Base-by-base conservation (phyloP, 768 basidiomycete species). In the Hortiboletus flavorubellus region DNA sequence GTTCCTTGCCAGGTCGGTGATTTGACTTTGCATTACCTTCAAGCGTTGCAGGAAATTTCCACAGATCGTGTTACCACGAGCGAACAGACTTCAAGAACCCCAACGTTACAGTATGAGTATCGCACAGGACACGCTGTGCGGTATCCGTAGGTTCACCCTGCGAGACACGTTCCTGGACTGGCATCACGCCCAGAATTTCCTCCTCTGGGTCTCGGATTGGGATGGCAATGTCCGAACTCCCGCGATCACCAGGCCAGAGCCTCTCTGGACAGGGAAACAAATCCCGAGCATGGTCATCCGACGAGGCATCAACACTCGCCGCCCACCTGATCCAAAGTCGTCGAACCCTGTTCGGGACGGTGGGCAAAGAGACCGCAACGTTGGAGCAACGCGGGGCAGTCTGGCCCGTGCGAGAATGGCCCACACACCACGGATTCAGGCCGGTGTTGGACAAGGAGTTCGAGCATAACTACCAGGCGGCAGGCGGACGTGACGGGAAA, bases 181-280 rank as follows among this genome's bases (percentile, higher is more conserved):
- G 93, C 86, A 85, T 52, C 85, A 87, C 41, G 93, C 98, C 12
- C 96, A 99, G 68, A 98, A 99, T 64, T 96, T 98, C 69, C 80
- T 99, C 14, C 84, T 98, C 2, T 99, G 97, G 96, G 85, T 98
- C 1, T 93, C 95, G 0, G 91, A 93, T 15, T 99, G 97, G 97
- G 95, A 98, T 68, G 97, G 97, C 16, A 73, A 80, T 15, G 81
- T 98, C 1, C 96, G 96, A 0, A 89, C 86, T 15, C 97, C 97
- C 5, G 90, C 93, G 5, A 93, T 98, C 65, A 76, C 98, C 71
- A 97, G 96, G 69, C 97, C 97, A 0, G 96, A 95, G 67, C 93
- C 95, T 4, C 78, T 98, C n/a, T 99, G 97, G 97, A 91, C 93
- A 0, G 96, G 97, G 39, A 99, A 99, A 72, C 97, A 99, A 73